Evolutionary conservation across 2,329 filamentous ascomycete species (phyloP).

Genomic region (Helicocarpus griseus): DNA sequence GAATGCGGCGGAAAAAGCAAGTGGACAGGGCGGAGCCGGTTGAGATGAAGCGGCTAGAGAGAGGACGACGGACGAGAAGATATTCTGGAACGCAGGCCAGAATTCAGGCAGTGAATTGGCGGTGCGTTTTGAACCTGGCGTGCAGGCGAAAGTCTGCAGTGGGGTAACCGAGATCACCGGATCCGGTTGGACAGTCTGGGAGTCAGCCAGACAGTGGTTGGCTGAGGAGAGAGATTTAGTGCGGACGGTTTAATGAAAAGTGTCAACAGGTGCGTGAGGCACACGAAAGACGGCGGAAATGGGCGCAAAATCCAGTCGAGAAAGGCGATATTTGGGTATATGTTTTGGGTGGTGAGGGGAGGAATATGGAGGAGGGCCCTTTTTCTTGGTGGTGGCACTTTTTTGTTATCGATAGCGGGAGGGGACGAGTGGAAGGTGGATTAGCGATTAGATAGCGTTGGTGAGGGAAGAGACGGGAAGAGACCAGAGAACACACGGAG

Average conservation of each 20-base stretch:
- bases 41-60: neutral
- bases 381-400: neutral
- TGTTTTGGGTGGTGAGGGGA: neutral
- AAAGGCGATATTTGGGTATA: neutral
- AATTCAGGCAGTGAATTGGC: neutral
- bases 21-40: too few species aligned
- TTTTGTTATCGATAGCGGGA: neutral
- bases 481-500: neutral
- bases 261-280: neutral
- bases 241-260: neutral
- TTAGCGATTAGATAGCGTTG: neutral
- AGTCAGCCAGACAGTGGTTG: neutral
- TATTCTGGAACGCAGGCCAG: neutral
- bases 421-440: neutral
- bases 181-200: conserved; percentile 2
- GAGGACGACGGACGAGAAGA: neutral
- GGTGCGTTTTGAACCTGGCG: neutral
- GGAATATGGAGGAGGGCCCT: neutral
- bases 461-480: neutral
- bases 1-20: too few species aligned
- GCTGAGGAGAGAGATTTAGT: neutral
- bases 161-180: conserved; percentile 5
- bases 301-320: neutral
- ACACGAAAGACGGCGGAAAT: neutral
- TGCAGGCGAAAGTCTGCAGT: neutral